Evolutionary conservation across 192 early-diverging fungal species (phyloP), one percentile per base, ranked within the genome.

Genomic region (Entomortierella lignicola): DNA sequence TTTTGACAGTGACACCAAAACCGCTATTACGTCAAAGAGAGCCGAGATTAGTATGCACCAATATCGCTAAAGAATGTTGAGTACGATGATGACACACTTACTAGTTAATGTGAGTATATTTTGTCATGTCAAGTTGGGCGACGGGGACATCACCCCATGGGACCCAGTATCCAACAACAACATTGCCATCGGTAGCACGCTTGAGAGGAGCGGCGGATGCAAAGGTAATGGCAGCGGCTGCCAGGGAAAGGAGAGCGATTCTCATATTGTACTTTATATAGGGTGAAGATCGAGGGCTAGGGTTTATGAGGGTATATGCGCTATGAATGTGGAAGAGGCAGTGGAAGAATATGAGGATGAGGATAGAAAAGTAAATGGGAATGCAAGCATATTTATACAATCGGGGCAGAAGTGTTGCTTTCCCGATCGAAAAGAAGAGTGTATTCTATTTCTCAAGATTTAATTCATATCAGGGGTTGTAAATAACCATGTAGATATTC

Each of bases 31-130:
- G 13, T 12, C 12, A 47, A 15, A 11, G 2, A 37, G 5, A 10
- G 34, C 10, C 10, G 44, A 47, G 17, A 11, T 54, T 54, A 54
- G n/a, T n/a, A 50, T 50, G 48, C 48, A 4, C 15, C 5, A 50
- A 50, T 47, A 47, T 47, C 20, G 44, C 12, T n/a, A 15, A 47
- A 15, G 51, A 29, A 37, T 55, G 21, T 27, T 42, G 23, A 26
- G 55, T 30, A 23, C 31, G 21, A 23, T 6, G 23, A 27, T 62
- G 44, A 37, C 21, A 32, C 34, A 72, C 71, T 44, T 74, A 74
- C 72, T 79, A 79, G 62, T 79, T 79, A 54, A 79, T 79, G 75
- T 79, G 75, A 41, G 75, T 79, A 63, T 79, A 79, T 60, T 79
- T 79, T 67, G 60, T 70, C 75, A 79, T 79, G 68, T 79, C 75